phyloP scores from a whole-genome alignment of 352 stramenopile genomes.

The Globisporangium paroecandrum region DNA sequence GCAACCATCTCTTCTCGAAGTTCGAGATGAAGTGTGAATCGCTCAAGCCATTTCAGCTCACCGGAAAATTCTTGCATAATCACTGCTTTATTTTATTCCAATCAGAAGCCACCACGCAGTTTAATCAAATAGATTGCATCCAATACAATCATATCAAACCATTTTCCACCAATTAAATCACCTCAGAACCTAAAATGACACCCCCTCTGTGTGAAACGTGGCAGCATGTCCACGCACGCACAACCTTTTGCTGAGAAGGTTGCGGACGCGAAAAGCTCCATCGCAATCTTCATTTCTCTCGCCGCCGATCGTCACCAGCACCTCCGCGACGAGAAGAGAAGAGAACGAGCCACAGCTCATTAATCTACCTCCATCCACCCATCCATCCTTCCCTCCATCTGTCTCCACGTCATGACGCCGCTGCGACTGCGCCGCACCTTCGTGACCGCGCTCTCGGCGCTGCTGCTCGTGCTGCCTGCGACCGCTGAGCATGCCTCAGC shows the following conservation, averaged over 20 bases:
- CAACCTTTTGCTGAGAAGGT: not conserved
- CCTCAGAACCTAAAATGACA: conserved; percentile 1
- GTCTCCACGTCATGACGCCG: not conserved
- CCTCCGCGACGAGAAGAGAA: not conserved
- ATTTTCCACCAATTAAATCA: not conserved
- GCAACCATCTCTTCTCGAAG: not conserved
- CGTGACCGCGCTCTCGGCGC: not conserved
- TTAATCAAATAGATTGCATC: not conserved
- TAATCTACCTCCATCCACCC: not conserved
- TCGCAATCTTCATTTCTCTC: conserved; percentile 11
- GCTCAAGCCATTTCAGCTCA: not conserved
- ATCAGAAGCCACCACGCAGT: not conserved
- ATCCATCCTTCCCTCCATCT: not conserved
- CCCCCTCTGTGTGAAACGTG: not conserved
- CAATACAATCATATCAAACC: not conserved
- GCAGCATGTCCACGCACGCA: conserved; percentile 8
- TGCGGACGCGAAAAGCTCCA: not conserved
- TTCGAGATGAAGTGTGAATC: not conserved
- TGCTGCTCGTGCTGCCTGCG: conserved; percentile 3
- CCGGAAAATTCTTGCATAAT: not conserved
- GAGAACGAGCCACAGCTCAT: not conserved
- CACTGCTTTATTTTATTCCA: not conserved
- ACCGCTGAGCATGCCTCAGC: not conserved
- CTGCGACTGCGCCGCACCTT: conserved; percentile 8
- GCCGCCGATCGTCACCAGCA: not conserved